Evolutionary conservation across 2,329 filamentous ascomycete genomes (phyloP), one percentile per base, ranked within the genome.

Genomic region (Fusarium caatingaense): DNA sequence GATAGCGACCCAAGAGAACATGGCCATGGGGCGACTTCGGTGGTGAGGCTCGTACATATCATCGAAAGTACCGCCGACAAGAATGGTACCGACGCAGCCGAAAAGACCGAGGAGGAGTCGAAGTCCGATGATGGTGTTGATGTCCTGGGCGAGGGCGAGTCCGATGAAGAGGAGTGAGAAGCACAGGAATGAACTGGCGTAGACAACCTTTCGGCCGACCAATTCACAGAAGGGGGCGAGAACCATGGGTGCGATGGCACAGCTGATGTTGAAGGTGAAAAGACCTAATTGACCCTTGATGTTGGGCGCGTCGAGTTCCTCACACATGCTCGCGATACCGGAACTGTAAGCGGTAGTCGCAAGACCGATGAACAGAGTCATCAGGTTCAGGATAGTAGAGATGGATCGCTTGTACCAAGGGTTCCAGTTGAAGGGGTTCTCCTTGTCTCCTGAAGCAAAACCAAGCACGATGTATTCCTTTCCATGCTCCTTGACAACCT

Each of bases 21-120:
- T 73, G 6, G 71, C 71, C 71, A 73, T 73, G 15, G 71, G 71
- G 1, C 70, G 68, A 51, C 71, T 69, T 8, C 71, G 59, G 5
- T 71, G 64, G 13, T 69, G 71, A 56, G 71, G 71, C 32, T 73
- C 71, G 45, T 73, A 73, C 71, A 73, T 73, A 13, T 73, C 71
- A 42, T 73, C 71, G 4, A 73, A 73, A 10, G 71, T 73, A 27
- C 71, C 71, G 3, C 71, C 71, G 2, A 73, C 71, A 7, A 73
- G 65, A 49, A 73, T 73, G 1, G 71, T 73, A 21, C 71, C 71
- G 8, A 73, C 71, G 13, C 71, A 73, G 6, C 71, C 71, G n/a
- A 73, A 73, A 5, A 73, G 70, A 12, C 69, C 69, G 1, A 72
- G 69, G 0, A 72, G 47, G 6, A 72, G 69, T 41, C 69, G 68